A percentile compares a stretch with the other conserved stretches of the same genome.
Conservation (phyloP, 1,139 yeast species). For the Candida neerlandica region DNA sequence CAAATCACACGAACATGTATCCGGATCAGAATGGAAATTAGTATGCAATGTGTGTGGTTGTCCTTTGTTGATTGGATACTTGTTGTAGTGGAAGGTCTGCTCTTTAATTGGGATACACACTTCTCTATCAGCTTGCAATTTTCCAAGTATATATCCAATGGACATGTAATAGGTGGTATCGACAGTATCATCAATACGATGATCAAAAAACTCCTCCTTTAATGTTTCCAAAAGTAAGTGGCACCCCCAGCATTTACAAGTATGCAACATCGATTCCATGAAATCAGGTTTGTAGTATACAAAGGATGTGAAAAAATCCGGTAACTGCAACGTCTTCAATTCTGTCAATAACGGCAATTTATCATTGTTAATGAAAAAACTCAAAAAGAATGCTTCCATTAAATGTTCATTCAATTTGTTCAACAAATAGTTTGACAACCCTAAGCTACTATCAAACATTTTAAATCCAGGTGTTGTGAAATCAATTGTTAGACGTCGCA, state of each 20-base stretch:
- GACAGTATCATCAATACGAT: not conserved
- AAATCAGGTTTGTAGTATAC: slow-evolving; percentile 44
- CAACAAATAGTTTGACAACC: slow-evolving; percentile 31
- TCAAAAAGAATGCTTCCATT: slow-evolving; percentile 39
- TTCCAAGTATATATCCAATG: slow-evolving; percentile 39
- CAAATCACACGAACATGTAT: slow-evolving; percentile 27
- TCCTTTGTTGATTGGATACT: slow-evolving; percentile 42
- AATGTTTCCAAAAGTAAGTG: slow-evolving; percentile 29
- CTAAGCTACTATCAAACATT: slow-evolving; percentile 39
- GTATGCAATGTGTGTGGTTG: slow-evolving; percentile 40
- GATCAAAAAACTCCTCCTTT: slow-evolving; percentile 23
- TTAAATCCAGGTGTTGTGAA: slow-evolving; percentile 44
- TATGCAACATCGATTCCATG: slow-evolving; percentile 38
- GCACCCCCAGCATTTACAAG: slow-evolving; percentile 43
- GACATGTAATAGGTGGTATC: slow-evolving; percentile 32
- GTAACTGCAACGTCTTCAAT: slow-evolving; percentile 33
- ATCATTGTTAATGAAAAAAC: slow-evolving; percentile 23
- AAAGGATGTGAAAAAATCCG: slow-evolving; percentile 43
- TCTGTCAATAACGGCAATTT: slow-evolving; percentile 18
- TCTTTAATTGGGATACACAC: slow-evolving; percentile 42
- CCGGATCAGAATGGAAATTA: slow-evolving; percentile 28
- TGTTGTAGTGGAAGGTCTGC: slow-evolving; percentile 23
- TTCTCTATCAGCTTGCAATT: slow-evolving; percentile 42
- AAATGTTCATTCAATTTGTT: slow-evolving; percentile 39
- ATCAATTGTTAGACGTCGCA: slow-evolving; percentile 33